A percentile compares a stretch with the other conserved stretches of the same genome.
Conservation (phyloP, 805 yeast genomes). For the Candida bentonensis region DNA sequence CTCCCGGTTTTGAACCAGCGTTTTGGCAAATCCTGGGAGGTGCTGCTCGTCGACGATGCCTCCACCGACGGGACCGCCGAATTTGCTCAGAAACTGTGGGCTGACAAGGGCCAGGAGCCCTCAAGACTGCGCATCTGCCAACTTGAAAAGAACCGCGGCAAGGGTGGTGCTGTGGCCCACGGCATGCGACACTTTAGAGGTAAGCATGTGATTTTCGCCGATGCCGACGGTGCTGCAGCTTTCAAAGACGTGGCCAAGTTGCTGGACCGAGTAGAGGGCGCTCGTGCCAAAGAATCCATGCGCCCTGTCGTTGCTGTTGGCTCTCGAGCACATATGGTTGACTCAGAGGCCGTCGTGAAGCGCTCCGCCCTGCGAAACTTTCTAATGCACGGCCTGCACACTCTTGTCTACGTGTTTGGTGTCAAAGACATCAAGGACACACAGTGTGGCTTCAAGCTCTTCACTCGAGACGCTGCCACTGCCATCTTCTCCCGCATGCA, state of each 20-base stretch:
- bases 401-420: slow-evolving; percentile 78
- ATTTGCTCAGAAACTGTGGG: slow-evolving; percentile 50
- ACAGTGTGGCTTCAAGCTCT: slow-evolving; percentile 94
- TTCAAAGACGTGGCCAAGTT: slow-evolving; percentile 56
- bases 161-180: slow-evolving; percentile 94
- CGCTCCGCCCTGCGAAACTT: slow-evolving; percentile 78
- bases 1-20: slow-evolving; percentile 34
- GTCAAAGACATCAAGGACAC: slow-evolving; percentile 80
- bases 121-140: slow-evolving; percentile 58
- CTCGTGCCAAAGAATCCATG: slow-evolving; percentile 6
- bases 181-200: slow-evolving; percentile 74
- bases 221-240: slow-evolving; percentile 92
- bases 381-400: slow-evolving; percentile 84
- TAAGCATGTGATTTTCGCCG: slow-evolving; percentile 68
- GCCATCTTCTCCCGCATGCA: slow-evolving; percentile 79
- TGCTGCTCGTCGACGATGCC: slow-evolving; percentile 85
- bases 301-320: slow-evolving; percentile 67
- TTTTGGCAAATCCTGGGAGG: slow-evolving; percentile 42
- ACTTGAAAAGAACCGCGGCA: slow-evolving; percentile 70
- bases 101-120: slow-evolving; percentile 33
- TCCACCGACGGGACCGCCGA: slow-evolving; percentile 67
- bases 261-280: slow-evolving; percentile 25
- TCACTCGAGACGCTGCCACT: slow-evolving; percentile 53
- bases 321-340: slow-evolving; percentile 92
- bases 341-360: slow-evolving; percentile 92